Evolutionary conservation across 805 yeast genomes (phyloP).

Genomic region (Sugiyamaella qingdaonensis): DNA sequence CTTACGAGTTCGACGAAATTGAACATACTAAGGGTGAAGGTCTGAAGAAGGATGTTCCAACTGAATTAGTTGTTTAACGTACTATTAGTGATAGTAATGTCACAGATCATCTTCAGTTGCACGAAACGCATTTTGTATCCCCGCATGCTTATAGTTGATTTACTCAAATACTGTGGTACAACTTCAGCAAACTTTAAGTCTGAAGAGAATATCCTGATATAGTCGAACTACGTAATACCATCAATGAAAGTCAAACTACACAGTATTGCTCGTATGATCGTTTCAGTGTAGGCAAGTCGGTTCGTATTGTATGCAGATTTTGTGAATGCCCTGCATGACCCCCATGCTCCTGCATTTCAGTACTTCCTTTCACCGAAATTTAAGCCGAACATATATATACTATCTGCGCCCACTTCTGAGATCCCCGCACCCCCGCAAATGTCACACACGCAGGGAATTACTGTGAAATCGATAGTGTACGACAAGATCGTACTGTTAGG

Average conservation of each 20-base stretch:
- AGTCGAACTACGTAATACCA: too few species aligned
- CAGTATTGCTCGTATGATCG: too few species aligned
- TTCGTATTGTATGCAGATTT: neutral
- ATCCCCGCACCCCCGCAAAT: neutral
- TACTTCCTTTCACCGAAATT: neutral
- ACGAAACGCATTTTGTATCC: too few species aligned
- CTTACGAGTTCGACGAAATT: constrained; percentile 9
- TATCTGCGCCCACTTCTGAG: neutral
- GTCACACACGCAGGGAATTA: neutral
- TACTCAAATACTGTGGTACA: too few species aligned
- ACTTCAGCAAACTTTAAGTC: too few species aligned
- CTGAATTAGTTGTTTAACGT: neutral
- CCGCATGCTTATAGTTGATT: too few species aligned
- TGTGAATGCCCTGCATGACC: neutral
- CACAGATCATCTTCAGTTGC: neutral
- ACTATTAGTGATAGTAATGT: neutral
- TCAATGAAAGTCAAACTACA: too few species aligned
- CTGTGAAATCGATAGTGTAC: neutral
- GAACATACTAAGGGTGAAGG: constrained; percentile 7
- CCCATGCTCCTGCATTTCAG: neutral
- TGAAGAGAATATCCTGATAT: too few species aligned
- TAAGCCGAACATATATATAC: neutral
- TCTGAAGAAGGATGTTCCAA: neutral
- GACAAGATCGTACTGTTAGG: constrained; percentile 60
- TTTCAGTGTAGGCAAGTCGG: too few species aligned